Conservation (phyloP, 352 stramenopile genomes). For the Pilasporangium apinafurcum region DNA sequence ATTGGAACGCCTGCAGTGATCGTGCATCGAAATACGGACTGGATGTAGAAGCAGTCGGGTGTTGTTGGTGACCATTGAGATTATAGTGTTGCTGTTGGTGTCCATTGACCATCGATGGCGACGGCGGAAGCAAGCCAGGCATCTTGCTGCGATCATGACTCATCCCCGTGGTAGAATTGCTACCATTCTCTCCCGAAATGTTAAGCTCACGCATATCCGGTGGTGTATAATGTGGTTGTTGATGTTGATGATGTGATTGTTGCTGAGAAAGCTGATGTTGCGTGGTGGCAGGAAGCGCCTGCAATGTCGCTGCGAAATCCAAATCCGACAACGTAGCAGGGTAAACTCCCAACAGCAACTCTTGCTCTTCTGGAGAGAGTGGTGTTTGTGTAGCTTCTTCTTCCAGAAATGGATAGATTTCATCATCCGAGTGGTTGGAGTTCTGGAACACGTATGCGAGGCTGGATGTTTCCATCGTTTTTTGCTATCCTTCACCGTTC, state of each 20-base stretch:
- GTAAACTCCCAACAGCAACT: conserved; percentile 56
- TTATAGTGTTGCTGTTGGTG: conserved; percentile 17
- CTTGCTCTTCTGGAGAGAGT: conserved; percentile 39
- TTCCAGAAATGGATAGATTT: conserved; percentile 55
- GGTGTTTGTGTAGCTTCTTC: conserved; percentile 17
- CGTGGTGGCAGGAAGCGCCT: conserved; percentile 22
- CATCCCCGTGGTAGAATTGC: too few relatives aligned
- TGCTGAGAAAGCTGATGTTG: conserved; percentile 2
- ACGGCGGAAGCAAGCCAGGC: conserved; percentile 15
- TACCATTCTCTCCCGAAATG: conserved; percentile 5
- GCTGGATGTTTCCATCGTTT: conserved; percentile 6
- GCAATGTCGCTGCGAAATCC: conserved; percentile 54
- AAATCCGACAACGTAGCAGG: conserved; percentile 49
- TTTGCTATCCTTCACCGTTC: background rate
- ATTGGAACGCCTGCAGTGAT: conserved; percentile 10
- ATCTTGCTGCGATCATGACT: conserved; percentile 20
- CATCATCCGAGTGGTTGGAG: conserved; percentile 25
- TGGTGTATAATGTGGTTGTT: background rate
- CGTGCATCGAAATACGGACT: conserved; percentile 7
- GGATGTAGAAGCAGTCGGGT: conserved; percentile 11
- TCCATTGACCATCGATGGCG: conserved; percentile 17
- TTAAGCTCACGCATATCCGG: conserved; percentile 7
- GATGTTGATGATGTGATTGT: background rate
- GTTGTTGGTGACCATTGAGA: conserved; percentile 13
- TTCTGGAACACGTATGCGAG: conserved; percentile 52